A percentile compares a stretch with the other conserved stretches of the same genome.
Evolutionary conservation across 2,329 filamentous ascomycete genomes (phyloP).

Genomic region (Xylariaceae sp.): DNA sequence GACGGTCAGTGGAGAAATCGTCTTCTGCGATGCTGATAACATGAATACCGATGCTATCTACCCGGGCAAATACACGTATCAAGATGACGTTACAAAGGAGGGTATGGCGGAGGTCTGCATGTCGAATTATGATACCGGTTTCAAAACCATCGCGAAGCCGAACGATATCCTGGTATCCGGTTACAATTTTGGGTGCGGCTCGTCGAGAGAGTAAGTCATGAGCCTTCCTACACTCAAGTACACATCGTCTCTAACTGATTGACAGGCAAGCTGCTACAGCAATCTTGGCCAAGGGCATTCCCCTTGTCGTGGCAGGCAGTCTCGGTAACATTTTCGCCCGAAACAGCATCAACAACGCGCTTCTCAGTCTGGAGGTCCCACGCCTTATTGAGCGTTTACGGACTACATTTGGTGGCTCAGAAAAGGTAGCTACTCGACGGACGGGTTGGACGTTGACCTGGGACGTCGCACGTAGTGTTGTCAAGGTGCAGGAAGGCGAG

Average conservation of each 20-base stretch:
- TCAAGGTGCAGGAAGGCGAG: conserved; percentile 21
- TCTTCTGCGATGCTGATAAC: conserved; percentile 58
- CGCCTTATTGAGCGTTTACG: conserved; percentile 62
- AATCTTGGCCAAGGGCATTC: conserved; percentile 75
- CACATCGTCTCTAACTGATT: conserved; percentile 1
- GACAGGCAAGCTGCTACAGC: conserved; percentile 73
- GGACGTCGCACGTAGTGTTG: conserved; percentile 53
- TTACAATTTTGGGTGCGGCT: conserved; percentile 83
- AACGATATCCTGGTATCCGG: conserved; percentile 81
- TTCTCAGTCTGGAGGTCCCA: conserved; percentile 69
- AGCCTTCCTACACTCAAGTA: background rate
- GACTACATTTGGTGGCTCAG: conserved; percentile 46
- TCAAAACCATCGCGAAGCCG: conserved; percentile 57
- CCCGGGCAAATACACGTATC: conserved; percentile 87
- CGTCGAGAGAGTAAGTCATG: background rate
- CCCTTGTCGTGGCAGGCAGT: conserved; percentile 73
- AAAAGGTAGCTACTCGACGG: conserved; percentile 54
- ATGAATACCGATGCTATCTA: conserved; percentile 94
- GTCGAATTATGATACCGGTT: conserved; percentile 83
- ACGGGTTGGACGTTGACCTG: conserved; percentile 82
- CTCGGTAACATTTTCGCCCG: conserved; percentile 81
- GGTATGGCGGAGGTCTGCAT: conserved; percentile 89
- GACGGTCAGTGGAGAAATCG: conserved; percentile 75
- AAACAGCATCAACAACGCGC: conserved; percentile 75
- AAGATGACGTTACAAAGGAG: conserved; percentile 71